Evolutionary conservation across 1,139 yeast genomes (phyloP).

Genomic region (Debaryomycetaceae sp.): DNA sequence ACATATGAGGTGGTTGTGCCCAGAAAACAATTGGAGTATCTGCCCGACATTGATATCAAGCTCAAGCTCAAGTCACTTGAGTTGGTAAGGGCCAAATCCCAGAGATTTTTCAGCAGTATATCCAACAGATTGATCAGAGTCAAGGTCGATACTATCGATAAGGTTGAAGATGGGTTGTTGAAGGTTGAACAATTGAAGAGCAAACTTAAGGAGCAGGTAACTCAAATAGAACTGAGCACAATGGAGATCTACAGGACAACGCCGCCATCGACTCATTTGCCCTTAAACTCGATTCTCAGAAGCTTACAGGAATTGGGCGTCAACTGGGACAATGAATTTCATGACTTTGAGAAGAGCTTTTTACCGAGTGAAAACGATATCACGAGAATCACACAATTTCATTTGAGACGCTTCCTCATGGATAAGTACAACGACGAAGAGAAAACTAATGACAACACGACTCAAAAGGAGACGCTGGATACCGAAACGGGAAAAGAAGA

Average conservation of each 20-base stretch:
- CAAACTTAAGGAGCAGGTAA: slow-evolving; percentile 50
- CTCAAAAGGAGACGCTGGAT: slow-evolving; percentile 10
- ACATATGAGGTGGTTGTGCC: slow-evolving; percentile 79
- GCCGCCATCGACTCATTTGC: slow-evolving; percentile 60
- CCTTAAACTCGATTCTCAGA: slow-evolving; percentile 65
- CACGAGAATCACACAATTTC: slow-evolving; percentile 85
- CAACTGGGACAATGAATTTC: slow-evolving; percentile 82
- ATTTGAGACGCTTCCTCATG: slow-evolving; percentile 68
- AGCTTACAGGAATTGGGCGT: slow-evolving; percentile 79
- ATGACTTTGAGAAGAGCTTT: slow-evolving; percentile 72
- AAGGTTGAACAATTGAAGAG: slow-evolving; percentile 56
- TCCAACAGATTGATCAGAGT: slow-evolving; percentile 67
- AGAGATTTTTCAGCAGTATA: slow-evolving; percentile 70
- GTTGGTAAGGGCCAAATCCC: slow-evolving; percentile 50
- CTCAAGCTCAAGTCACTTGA: slow-evolving; percentile 63
- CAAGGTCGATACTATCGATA: slow-evolving; percentile 74
- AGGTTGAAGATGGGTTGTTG: slow-evolving; percentile 62
- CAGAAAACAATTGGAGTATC: slow-evolving; percentile 64
- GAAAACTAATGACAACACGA: slow-evolving; percentile 16
- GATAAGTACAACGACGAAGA: slow-evolving; percentile 40
- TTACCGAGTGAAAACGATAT: slow-evolving; percentile 94
- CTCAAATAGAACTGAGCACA: slow-evolving; percentile 40
- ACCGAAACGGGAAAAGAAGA: slow-evolving; percentile 2
- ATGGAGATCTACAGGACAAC: slow-evolving; percentile 53
- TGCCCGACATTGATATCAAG: slow-evolving; percentile 64